Evolutionary conservation across 2,329 filamentous ascomycete genomes (phyloP).

Genomic region (Cadophora malorum): DNA sequence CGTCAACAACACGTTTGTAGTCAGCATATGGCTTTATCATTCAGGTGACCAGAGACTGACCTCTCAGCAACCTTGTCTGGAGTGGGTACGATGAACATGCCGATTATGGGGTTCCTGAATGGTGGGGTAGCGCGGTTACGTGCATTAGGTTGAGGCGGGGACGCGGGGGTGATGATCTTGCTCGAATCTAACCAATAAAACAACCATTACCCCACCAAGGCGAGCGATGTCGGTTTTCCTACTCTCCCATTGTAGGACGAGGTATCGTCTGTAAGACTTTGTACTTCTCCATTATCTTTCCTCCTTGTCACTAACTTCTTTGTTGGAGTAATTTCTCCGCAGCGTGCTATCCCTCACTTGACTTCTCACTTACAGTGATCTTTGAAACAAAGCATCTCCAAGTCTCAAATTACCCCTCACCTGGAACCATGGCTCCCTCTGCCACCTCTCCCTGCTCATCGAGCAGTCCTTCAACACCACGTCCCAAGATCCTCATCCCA

Average conservation of each 20-base stretch:
- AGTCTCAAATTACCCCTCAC: not conserved
- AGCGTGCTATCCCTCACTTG: not conserved
- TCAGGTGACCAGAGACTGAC: not conserved
- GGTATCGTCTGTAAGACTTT: not conserved
- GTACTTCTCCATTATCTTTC: slow-evolving; percentile 6
- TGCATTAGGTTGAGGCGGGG: slow-evolving; percentile 25
- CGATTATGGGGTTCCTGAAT: slow-evolving; percentile 32
- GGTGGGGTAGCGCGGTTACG: slow-evolving; percentile 28
- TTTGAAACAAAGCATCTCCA: not conserved
- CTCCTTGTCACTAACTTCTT: not conserved
- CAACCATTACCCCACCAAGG: slow-evolving; percentile 21
- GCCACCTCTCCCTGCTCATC: slow-evolving; percentile 24
- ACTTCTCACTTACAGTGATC: not conserved
- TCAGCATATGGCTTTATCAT: not conserved
- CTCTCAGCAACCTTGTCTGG: not conserved
- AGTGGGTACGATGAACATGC: not conserved
- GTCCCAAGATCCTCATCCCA: slow-evolving; percentile 67
- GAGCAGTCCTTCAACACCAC: slow-evolving; percentile 10
- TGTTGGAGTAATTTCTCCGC: not conserved
- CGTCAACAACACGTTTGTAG: slow-evolving; percentile 12
- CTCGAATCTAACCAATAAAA: slow-evolving; percentile 9
- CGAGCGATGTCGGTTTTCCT: slow-evolving; percentile 18
- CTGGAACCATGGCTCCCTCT: slow-evolving; percentile 39
- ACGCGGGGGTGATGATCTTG: slow-evolving; percentile 28
- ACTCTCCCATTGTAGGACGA: not conserved